A percentile compares a stretch with the other conserved stretches of the same genome.
Conservation (phyloP, 495 filamentous ascomycete species). For the Hyaloscypha finlandica region DNA sequence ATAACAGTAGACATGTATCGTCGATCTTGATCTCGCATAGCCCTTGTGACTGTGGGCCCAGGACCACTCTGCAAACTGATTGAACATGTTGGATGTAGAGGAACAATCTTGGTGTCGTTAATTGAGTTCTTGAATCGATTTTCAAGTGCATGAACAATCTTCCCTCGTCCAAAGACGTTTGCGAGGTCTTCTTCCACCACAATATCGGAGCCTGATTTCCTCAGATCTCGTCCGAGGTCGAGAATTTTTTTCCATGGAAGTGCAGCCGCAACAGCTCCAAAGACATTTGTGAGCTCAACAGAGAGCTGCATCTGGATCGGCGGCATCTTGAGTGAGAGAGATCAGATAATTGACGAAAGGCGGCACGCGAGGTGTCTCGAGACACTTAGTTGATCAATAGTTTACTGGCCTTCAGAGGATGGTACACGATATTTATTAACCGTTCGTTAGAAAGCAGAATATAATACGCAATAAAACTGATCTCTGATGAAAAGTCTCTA, state of each 20-base stretch:
- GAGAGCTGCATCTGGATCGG: neutral
- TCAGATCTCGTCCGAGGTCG: neutral
- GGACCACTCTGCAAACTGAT: neutral
- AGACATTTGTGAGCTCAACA: neutral
- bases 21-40: neutral
- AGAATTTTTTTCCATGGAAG: neutral
- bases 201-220: neutral
- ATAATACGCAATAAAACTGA: too few species aligned
- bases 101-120: neutral
- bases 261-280: too few species aligned
- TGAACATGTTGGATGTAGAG: neutral
- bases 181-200: conserved; percentile 1
- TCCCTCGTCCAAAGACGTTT: neutral
- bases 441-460: too few species aligned
- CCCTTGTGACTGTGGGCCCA: neutral
- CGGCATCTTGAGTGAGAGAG: too few species aligned
- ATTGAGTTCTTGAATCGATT: neutral
- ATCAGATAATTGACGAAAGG: too few species aligned
- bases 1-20: neutral
- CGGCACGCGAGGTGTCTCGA: too few species aligned
- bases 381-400: too few species aligned
- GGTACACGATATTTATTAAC: too few species aligned
- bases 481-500: too few species aligned
- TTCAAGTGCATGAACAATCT: neutral
- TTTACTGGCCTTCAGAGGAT: too few species aligned